A percentile compares a stretch with the other conserved stretches of the same genome.
phyloP scores from a whole-genome alignment of 2,329 filamentous ascomycete species.

The Aspergillus fumigatiaffinis region DNA sequence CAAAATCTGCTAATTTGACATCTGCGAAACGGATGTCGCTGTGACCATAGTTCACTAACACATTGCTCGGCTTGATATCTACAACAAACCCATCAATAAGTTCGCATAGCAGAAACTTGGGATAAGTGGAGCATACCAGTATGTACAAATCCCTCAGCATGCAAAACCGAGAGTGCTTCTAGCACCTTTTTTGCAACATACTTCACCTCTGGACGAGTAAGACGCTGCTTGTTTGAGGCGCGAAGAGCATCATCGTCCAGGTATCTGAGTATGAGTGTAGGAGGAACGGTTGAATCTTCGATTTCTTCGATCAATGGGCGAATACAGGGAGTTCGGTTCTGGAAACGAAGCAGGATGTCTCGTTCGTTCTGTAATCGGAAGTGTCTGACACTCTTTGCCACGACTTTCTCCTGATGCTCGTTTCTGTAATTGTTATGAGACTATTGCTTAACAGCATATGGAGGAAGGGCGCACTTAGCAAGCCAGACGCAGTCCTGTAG shows the following conservation, averaged over 20 bases:
- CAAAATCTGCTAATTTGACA: constrained; percentile 17
- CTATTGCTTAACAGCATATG: not conserved
- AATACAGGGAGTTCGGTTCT: not conserved
- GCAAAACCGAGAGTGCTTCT: constrained; percentile 9
- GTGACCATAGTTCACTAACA: constrained; percentile 17
- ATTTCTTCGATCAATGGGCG: not conserved
- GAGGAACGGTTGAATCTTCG: not conserved
- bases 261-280: not conserved
- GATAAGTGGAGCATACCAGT: not conserved
- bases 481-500: constrained; percentile 13
- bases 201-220: not conserved
- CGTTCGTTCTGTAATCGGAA: not conserved
- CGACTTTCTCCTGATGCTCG: not conserved
- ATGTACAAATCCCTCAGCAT: constrained; percentile 11
- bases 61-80: constrained; percentile 19
- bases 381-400: not conserved
- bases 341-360: not conserved
- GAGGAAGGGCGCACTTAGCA: constrained; percentile 6
- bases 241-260: not conserved
- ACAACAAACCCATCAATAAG: not conserved
- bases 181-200: not conserved
- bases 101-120: not conserved
- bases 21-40: constrained; percentile 14
- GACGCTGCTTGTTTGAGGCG: not conserved
- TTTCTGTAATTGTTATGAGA: not conserved